Percentiles rank a stretch among this genome's conserved stretches.
Evolutionary conservation across 2,329 filamentous ascomycete genomes (phyloP).

Genomic region (Fusarium decemcellulare): DNA sequence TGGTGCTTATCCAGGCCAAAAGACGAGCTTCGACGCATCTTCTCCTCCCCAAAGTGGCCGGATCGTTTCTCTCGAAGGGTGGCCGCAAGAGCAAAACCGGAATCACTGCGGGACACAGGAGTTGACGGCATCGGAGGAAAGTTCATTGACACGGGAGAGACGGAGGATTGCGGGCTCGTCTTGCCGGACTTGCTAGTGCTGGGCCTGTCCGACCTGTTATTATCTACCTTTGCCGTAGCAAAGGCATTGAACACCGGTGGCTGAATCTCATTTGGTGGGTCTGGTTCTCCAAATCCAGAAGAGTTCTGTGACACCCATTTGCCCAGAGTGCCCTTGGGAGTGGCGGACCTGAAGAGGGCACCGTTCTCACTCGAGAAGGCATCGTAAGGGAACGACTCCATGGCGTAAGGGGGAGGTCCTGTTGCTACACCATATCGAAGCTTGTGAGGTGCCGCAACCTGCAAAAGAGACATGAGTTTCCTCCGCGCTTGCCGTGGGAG

Average conservation of each 20-base stretch:
- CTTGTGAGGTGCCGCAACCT: constrained; percentile 91
- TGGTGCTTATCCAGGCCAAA: constrained; percentile 84
- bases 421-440: constrained; percentile 86
- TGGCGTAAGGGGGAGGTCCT: constrained; percentile 93
- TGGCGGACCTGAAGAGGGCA: constrained; percentile 81
- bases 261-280: constrained; percentile 64
- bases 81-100: constrained; percentile 87
- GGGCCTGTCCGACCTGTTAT: constrained; percentile 79
- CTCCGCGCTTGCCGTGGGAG: constrained; percentile 90
- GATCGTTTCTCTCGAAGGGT: constrained; percentile 95
- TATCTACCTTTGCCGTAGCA: constrained; percentile 79
- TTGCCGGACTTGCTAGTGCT: constrained; percentile 78
- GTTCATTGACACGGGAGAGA: constrained; percentile 83
- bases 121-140: constrained; percentile 85
- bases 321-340: constrained; percentile 80
- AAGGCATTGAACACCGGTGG: constrained; percentile 93
- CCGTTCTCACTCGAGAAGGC: constrained; percentile 90
- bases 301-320: constrained; percentile 94
- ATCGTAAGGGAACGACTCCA: constrained; percentile 93
- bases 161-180: constrained; percentile 73
- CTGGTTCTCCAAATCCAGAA: constrained; percentile 82
- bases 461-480: constrained; percentile 89
- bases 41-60: constrained; percentile 85
- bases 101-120: constrained; percentile 90
- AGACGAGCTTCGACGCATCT: constrained; percentile 91